Evolutionary conservation across 345 rosid genomes (phyloP).

Genomic region (Nephelium lappaceum): DNA sequence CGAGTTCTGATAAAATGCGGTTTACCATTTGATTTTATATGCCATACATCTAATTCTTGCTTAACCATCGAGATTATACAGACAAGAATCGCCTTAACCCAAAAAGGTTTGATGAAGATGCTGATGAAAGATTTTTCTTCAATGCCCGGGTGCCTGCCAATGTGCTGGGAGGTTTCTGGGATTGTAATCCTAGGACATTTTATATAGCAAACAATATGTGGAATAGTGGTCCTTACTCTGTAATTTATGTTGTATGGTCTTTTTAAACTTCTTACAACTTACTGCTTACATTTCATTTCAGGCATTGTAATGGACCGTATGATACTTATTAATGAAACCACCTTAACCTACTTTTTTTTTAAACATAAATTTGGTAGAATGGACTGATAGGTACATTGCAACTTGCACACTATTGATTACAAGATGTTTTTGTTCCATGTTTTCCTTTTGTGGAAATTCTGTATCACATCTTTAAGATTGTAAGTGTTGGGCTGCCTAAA

Average conservation of each 20-base stretch:
- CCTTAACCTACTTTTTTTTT: too few species aligned
- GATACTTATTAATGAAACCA: too few species aligned
- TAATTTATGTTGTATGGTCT: background rate
- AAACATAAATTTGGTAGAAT: too few species aligned
- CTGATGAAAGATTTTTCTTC: slow-evolving; percentile 2
- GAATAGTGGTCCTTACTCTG: background rate
- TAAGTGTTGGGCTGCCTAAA: too few species aligned
- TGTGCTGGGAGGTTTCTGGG: background rate
- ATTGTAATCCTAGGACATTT: background rate
- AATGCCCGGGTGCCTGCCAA: background rate
- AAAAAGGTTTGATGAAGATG: background rate
- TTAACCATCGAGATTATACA: background rate
- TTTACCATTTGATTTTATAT: background rate
- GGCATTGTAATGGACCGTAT: background rate
- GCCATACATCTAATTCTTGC: background rate
- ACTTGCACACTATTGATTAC: too few species aligned
- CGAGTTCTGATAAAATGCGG: background rate
- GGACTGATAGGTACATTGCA: too few species aligned
- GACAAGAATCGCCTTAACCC: background rate
- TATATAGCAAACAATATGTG: background rate
- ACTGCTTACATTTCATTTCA: background rate
- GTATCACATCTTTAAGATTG: too few species aligned
- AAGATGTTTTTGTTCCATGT: too few species aligned
- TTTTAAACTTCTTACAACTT: background rate
- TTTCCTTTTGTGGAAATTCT: too few species aligned